A percentile compares a stretch with the other conserved stretches of the same genome.
phyloP scores from a whole-genome alignment of 208 protist species.

The Wallacemonas sp. region DNA sequence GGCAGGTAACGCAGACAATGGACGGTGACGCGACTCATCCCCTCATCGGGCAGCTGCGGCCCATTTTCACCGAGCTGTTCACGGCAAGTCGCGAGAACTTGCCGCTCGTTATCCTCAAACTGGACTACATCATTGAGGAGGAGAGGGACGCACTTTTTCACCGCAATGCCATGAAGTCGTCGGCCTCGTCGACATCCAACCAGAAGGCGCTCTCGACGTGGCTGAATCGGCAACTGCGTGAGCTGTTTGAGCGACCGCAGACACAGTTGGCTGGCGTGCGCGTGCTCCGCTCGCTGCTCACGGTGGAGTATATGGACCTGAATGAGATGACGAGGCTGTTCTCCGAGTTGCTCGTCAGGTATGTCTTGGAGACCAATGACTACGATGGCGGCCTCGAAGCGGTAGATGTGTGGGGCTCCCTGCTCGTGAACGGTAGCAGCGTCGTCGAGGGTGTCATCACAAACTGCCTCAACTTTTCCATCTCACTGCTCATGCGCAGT shows the following conservation, averaged over 20 bases:
- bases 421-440: constrained; percentile 74
- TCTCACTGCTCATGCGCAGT: constrained; percentile 38
- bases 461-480: constrained; percentile 57
- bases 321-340: constrained; percentile 79
- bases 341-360: constrained; percentile 58
- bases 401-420: constrained; percentile 73
- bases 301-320: constrained; percentile 77
- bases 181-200: constrained; percentile 27
- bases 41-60: constrained; percentile 81
- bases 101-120: constrained; percentile 70
- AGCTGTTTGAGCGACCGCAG: constrained; percentile 60
- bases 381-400: constrained; percentile 40
- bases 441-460: constrained; percentile 71
- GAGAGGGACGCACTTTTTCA: constrained; percentile 82
- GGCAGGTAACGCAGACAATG: constrained; percentile 1
- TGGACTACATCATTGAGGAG: constrained; percentile 87
- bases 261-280: constrained; percentile 69
- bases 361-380: constrained; percentile 50
- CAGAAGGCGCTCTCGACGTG: constrained; percentile 53
- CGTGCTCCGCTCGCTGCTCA: constrained; percentile 59
- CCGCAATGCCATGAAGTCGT: constrained; percentile 47
- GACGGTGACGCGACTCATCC: constrained; percentile 45
- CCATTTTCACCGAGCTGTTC: constrained; percentile 72
- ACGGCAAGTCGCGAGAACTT: constrained; percentile 24
- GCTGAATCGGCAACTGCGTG: constrained; percentile 68